Evolutionary conservation across 2,329 filamentous ascomycete genomes (phyloP), one percentile per base, ranked within the genome.

Genomic region (Alternaria atra): DNA sequence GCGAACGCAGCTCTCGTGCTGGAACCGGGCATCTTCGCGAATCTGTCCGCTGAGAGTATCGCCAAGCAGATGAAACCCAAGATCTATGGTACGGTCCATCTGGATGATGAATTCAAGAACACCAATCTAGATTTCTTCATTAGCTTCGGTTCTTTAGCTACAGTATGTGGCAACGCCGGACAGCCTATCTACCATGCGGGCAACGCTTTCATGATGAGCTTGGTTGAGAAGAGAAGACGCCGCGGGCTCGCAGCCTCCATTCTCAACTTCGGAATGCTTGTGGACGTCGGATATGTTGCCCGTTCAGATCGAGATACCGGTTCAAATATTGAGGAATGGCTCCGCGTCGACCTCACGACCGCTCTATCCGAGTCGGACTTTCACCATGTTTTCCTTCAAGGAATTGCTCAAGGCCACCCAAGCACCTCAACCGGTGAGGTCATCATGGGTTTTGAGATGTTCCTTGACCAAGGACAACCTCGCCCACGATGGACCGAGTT

Each of bases 221-320:
- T 85, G 0, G 80, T 77, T 69, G 77, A 3, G 78, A 59, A 57
- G 0, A 63, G 72, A 6, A 44, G 70, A 2, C 10, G 13, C 7
- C 54, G 54, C 1, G 62, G 65, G 1, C 9, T 57, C 2, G 53
- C 51, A 17, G 56, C 27, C 4, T 56, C 43, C 2, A 8, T 40
- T 29, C 10, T 66, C 12, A 25, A 66, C n/a, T 27, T 68, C 4
- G 55, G 60, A 17, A 1, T 34, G 2, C 25, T 65, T 23, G 50
- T 79, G 1, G 84, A 81, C 5, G 63, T 80, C 2, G 84, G 84
- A 0, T 83, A 81, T 20, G 39, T 55, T n/a, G 46, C 46, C 2
- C 30, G 37, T 52, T 12, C 9, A 56, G 32, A 43, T n/a, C 32
- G 48, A 30, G 29, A 30, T 30, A 30, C 29, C 29, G 29, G 29